A percentile compares a stretch with the other conserved stretches of the same genome.
These are phyloP conservation scores for Nissolia schottii DNA, from an alignment of 306 rosid species.

Conservation along the genomic window DNA sequence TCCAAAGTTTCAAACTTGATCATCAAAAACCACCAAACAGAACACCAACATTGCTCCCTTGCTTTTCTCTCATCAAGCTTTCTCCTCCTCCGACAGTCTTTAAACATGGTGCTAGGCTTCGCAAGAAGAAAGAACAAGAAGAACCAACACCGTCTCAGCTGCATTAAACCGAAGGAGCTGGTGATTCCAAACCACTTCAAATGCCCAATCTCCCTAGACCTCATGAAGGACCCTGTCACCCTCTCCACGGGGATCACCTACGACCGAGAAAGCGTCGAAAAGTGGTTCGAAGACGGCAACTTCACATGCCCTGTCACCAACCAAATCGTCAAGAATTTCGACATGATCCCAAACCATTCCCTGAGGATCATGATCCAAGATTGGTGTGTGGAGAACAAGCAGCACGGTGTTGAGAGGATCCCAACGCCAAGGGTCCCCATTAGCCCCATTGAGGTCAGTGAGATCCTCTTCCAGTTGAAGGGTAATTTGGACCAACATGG, in stretches of 20 bases:
- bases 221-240: slow-evolving; percentile 85
- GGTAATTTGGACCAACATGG: slow-evolving; percentile 35
- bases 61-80: slow-evolving; percentile 2
- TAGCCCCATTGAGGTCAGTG: slow-evolving; percentile 34
- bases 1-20: slow-evolving; percentile 22
- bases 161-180: slow-evolving; percentile 33
- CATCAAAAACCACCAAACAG: background rate
- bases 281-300: slow-evolving; percentile 69
- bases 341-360: slow-evolving; percentile 64
- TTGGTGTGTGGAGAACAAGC: slow-evolving; percentile 58
- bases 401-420: slow-evolving; percentile 52
- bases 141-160: background rate
- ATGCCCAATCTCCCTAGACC: slow-evolving; percentile 68
- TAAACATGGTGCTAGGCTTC: slow-evolving; percentile 60
- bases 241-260: slow-evolving; percentile 73
- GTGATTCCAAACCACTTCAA: slow-evolving; percentile 53
- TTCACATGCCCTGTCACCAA: slow-evolving; percentile 61
- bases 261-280: slow-evolving; percentile 63
- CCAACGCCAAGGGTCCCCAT: slow-evolving; percentile 66
- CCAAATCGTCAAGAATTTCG: slow-evolving; percentile 45
- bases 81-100: too few relatives aligned
- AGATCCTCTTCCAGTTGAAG: slow-evolving; percentile 26
- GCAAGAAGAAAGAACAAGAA: slow-evolving; percentile 39
- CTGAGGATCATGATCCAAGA: slow-evolving; percentile 68
- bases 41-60: background rate